Evolutionary conservation across 495 filamentous ascomycete species (phyloP).

Genomic region (Letharia columbiana): DNA sequence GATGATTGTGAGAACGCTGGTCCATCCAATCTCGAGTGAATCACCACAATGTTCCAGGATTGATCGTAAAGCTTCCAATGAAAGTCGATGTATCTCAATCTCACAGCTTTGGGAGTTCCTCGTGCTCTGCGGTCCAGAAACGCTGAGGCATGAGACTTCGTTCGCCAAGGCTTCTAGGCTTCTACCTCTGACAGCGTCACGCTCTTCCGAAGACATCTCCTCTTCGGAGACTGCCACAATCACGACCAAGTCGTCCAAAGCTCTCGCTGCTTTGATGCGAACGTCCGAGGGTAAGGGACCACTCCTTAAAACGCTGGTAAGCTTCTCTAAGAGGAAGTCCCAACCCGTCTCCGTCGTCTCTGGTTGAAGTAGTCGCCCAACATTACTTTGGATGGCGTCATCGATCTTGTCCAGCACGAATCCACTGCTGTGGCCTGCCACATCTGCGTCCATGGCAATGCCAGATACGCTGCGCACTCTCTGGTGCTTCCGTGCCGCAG

Average conservation of each 20-base stretch:
- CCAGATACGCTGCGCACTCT: constrained; percentile 53
- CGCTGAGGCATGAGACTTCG: constrained; percentile 47
- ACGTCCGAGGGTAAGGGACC: constrained; percentile 47
- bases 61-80: constrained; percentile 69
- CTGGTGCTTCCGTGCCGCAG: constrained; percentile 40
- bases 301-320: constrained; percentile 58
- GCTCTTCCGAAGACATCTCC: constrained; percentile 39
- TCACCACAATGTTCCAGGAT: constrained; percentile 88
- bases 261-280: constrained; percentile 61
- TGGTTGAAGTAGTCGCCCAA: constrained; percentile 58
- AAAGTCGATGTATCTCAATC: constrained; percentile 71
- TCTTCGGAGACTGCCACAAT: constrained; percentile 49
- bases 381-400: constrained; percentile 69
- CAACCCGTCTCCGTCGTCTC: constrained; percentile 62
- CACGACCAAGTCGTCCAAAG: constrained; percentile 64
- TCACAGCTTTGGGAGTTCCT: constrained; percentile 38
- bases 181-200: constrained; percentile 55
- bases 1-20: constrained; percentile 74
- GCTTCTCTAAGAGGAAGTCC: constrained; percentile 57
- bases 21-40: constrained; percentile 71
- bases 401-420: constrained; percentile 80
- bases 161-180: constrained; percentile 59
- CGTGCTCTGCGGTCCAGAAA: constrained; percentile 19
- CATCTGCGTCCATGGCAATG: constrained; percentile 33
- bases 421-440: constrained; percentile 49